A percentile compares a stretch with the other conserved stretches of the same genome.
Evolutionary conservation across 192 early-diverging fungal species (phyloP).

Genomic region (Backusella circina): DNA sequence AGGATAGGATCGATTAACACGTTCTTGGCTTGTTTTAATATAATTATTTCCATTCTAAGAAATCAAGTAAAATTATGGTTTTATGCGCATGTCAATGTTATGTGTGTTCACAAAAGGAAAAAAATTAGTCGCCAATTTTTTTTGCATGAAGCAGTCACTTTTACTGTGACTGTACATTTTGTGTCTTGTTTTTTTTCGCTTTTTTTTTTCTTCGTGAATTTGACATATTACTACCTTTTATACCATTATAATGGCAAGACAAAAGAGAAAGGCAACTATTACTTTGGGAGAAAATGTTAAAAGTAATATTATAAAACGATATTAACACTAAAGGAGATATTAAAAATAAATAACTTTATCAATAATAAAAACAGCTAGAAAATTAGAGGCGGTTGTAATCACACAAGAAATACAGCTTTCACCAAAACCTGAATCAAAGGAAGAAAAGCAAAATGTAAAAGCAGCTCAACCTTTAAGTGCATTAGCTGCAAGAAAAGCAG

Average conservation of each 20-base stretch:
- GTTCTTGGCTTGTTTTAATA: no score
- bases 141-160: not conserved
- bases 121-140: not conserved
- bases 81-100: not conserved
- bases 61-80: not conserved
- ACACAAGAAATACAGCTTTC: not conserved
- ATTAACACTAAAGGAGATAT: not conserved
- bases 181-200: not conserved
- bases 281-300: not conserved
- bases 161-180: not conserved
- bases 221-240: not conserved
- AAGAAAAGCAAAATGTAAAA: not conserved
- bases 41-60: not conserved
- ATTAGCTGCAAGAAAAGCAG: slow-evolving; percentile 19
- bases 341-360: not conserved
- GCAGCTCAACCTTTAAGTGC: slow-evolving; percentile 12
- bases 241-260: not conserved
- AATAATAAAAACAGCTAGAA: not conserved
- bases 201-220: not conserved
- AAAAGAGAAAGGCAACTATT: not conserved
- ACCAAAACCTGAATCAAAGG: not conserved
- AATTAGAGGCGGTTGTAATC: not conserved
- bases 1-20: no score
- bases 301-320: not conserved
- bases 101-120: not conserved